phyloP scores from a whole-genome alignment of 2,329 filamentous ascomycete genomes.

The Pezicula carpinea region DNA sequence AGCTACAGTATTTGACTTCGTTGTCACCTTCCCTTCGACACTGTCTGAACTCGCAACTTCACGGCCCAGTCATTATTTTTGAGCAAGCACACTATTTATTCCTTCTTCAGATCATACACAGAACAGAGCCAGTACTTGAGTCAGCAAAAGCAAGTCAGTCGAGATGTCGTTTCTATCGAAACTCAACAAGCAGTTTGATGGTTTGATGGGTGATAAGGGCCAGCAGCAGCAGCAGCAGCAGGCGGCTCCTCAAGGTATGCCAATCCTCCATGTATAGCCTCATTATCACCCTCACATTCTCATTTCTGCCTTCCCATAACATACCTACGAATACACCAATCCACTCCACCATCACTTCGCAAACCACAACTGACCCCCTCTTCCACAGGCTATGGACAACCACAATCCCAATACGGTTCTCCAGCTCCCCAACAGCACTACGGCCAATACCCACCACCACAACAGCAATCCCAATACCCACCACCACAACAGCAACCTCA shows the following conservation, averaged over 20 bases:
- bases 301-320: not conserved
- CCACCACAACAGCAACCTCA: not conserved
- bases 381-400: not conserved
- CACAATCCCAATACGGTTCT: not conserved
- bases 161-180: slow-evolving; percentile 1
- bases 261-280: not conserved
- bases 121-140: too few species aligned
- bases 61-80: too few species aligned
- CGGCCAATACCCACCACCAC: not conserved
- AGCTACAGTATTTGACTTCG: too few species aligned
- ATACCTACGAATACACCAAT: not conserved
- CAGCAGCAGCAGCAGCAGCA: not conserved
- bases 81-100: too few species aligned
- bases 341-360: not conserved
- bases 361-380: not conserved
- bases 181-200: not conserved
- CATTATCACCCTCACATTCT: too few species aligned
- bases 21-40: too few species aligned
- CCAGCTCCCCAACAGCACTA: not conserved
- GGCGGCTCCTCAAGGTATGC: not conserved
- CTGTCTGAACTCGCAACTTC: too few species aligned
- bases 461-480: not conserved
- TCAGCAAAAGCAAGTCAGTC: not conserved
- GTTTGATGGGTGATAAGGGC: not conserved
- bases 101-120: too few species aligned